Conservation (phyloP, 805 yeast genomes). For the Candida ulmi region DNA sequence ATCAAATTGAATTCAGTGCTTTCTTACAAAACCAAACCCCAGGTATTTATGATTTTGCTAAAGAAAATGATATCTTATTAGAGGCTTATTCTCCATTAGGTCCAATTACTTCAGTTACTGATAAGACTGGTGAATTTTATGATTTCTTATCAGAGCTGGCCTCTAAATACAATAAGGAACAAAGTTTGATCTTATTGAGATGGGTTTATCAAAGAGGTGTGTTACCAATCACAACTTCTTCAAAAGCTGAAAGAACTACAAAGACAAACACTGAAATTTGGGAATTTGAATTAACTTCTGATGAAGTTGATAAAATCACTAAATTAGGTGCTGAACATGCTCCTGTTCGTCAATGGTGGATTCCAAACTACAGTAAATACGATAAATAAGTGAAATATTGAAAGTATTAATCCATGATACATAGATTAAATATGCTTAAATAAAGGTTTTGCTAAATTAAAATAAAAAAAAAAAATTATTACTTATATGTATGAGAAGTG, state of each 20-base stretch:
- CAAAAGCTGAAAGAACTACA: slow-evolving; percentile 47
- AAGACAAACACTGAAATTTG: slow-evolving; percentile 51
- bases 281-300: slow-evolving; percentile 44
- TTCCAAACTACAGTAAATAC: slow-evolving; percentile 18
- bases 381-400: slow-evolving; percentile 3
- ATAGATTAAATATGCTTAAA: no score
- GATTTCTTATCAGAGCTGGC: slow-evolving; percentile 37
- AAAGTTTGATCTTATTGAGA: slow-evolving; percentile 60
- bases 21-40: slow-evolving; percentile 64
- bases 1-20: slow-evolving; percentile 64
- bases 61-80: slow-evolving; percentile 42
- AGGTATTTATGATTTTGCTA: slow-evolving; percentile 45
- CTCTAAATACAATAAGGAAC: slow-evolving; percentile 52
- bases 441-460: no score
- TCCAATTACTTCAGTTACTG: slow-evolving; percentile 48
- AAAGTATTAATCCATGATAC: no score
- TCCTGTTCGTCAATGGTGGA: slow-evolving; percentile 31
- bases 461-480: no score
- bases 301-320: slow-evolving; percentile 42
- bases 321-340: slow-evolving; percentile 33
- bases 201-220: slow-evolving; percentile 65
- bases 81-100: slow-evolving; percentile 69
- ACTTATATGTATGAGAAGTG: no score
- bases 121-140: slow-evolving; percentile 34
- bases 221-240: slow-evolving; percentile 71